Evolutionary conservation across 345 rosid species (phyloP), one percentile per base, ranked within the genome.

Genomic region (Stellera chamaejasme): DNA sequence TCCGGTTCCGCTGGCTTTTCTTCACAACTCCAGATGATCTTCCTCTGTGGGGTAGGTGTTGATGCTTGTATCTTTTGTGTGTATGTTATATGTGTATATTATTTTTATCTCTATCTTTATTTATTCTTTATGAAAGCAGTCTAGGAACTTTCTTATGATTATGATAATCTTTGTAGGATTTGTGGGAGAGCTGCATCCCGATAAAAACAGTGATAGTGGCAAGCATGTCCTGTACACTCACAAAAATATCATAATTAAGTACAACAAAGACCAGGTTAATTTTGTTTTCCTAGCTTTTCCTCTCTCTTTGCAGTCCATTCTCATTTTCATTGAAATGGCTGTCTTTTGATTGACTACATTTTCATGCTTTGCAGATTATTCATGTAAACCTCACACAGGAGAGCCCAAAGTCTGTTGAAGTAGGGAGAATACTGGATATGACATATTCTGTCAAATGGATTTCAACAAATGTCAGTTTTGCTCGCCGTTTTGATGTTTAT

Each of bases 401-500:
- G 43, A 68, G 66, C 69, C 86, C 84, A 61, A 85, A 81, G 55
- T 79, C 91, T 12, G 66, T 91, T 64, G 95, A 80, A 76, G 82
- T 66, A 50, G 94, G 91, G 50, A 85, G 52, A 62, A 58, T 61
- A 1, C 52, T 83, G 50, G 98, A 85, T 57, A 55, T 88, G 83
- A 91, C 95, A 27, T 91, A 81, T 69, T 83, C 96, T 56, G 76
- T 91, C 53, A 81, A 78, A 54, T 91, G 96, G 98, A 67, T 64
- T 45, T 66, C 78, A 56, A 91, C 85, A 27, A 72, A 82, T 70
- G 51, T 91, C 66, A 72, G 84, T 45, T 91, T 80, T 83, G 92
- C 94, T 3, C 87, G 87, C 12, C 91, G 98, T 49, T 91, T 91
- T 73, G 98, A 91, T 81, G 88, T 91, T 54, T 91, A 87, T 70